Evolutionary conservation across 2,329 filamentous ascomycete species (phyloP).

Genomic region (Pseudocercospora pini-densiflorae): DNA sequence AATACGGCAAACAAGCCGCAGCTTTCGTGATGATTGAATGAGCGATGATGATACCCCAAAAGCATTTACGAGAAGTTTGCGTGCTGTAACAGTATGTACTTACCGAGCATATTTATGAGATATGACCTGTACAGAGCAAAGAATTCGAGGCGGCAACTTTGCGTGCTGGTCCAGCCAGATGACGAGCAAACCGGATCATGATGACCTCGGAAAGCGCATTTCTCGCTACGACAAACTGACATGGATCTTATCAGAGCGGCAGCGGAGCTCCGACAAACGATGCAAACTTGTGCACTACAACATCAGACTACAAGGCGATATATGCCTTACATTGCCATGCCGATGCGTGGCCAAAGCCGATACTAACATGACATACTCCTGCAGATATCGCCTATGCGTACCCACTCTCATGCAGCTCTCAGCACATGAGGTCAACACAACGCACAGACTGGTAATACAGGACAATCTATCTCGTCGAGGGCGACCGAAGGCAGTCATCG

Average conservation of each 20-base stretch:
- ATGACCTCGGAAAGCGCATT: background rate
- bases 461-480: no score
- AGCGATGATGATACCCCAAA: slow-evolving; percentile 10
- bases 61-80: slow-evolving; percentile 6
- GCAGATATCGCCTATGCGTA: no score
- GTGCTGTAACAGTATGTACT: background rate
- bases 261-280: background rate
- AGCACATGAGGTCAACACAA: no score
- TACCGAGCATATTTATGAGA: background rate
- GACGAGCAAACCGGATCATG: background rate
- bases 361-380: background rate
- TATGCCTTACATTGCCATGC: background rate
- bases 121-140: background rate
- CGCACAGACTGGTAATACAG: no score
- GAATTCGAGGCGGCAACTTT: background rate
- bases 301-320: background rate
- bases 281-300: background rate
- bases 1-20: slow-evolving; percentile 83
- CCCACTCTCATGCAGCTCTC: no score
- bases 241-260: background rate
- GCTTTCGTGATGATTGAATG: slow-evolving; percentile 20
- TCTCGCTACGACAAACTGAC: background rate
- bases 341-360: background rate
- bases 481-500: no score
- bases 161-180: background rate